Percentiles rank a stretch among this genome's conserved stretches.
These are phyloP conservation scores for Mariannaea sp. DNA, from an alignment of 2,329 filamentous ascomycete genomes.

Conservation along the genomic window DNA sequence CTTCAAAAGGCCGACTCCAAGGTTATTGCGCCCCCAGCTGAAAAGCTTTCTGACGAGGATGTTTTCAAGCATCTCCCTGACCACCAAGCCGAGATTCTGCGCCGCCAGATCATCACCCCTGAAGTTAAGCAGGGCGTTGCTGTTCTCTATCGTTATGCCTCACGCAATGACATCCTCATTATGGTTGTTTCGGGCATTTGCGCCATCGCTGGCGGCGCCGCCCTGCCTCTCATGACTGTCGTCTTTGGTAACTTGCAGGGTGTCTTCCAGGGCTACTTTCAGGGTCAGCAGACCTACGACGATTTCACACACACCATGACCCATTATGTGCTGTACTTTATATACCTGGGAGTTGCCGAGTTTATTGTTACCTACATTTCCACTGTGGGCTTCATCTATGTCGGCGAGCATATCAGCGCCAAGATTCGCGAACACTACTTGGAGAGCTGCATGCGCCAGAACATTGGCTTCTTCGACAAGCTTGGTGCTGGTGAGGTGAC, in stretches of 20 bases:
- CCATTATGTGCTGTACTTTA: conserved; percentile 76
- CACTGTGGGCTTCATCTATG: conserved; percentile 90
- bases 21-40: conserved; percentile 37
- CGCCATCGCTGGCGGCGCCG: conserved; percentile 74
- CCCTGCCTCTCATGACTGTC: conserved; percentile 79
- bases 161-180: conserved; percentile 66
- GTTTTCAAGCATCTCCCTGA: conserved; percentile 66
- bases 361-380: conserved; percentile 78
- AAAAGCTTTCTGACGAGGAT: conserved; percentile 51
- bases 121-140: conserved; percentile 66
- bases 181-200: conserved; percentile 64
- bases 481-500: conserved; percentile 92
- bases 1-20: conserved; percentile 53
- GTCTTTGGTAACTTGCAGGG: conserved; percentile 79
- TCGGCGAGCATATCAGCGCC: conserved; percentile 76
- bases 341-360: conserved; percentile 82
- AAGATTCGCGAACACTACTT: conserved; percentile 86
- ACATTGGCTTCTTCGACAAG: conserved; percentile 93
- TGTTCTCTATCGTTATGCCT: conserved; percentile 73
- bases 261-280: conserved; percentile 69
- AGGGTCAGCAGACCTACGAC: conserved; percentile 48
- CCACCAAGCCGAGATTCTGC: conserved; percentile 69
- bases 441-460: conserved; percentile 80
- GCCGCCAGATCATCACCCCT: conserved; percentile 69
- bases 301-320: conserved; percentile 65